These are phyloP conservation scores for Saccharomycopsis guyanensis DNA, from an alignment of 805 yeast genomes.

Conservation along the genomic window DNA sequence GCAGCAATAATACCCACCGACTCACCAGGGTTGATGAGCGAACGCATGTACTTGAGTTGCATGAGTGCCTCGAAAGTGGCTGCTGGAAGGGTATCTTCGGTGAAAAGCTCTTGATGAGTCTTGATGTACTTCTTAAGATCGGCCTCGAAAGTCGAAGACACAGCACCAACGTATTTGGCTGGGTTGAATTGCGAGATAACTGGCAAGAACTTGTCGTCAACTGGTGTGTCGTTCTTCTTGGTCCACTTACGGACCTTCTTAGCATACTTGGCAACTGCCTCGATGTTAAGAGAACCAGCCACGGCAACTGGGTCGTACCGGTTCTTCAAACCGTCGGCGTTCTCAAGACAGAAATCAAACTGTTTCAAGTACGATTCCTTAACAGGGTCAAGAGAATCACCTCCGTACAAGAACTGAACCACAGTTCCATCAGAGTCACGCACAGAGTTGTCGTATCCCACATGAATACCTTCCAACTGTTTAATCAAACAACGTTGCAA, in stretches of 20 bases:
- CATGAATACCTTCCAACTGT: constrained; percentile 95
- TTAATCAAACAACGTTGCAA: constrained; percentile 97
- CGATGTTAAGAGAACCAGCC: constrained; percentile 72
- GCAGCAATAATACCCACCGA: constrained; percentile 98
- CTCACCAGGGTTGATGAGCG: constrained; percentile 93
- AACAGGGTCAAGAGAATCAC: constrained; percentile 91
- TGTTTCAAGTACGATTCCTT: constrained; percentile 91
- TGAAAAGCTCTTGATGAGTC: constrained; percentile 45
- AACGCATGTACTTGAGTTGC: constrained; percentile 98
- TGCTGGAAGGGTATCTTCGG: constrained; percentile 23
- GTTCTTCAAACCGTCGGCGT: constrained; percentile 76
- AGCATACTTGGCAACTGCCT: constrained; percentile 67
- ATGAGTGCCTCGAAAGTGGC: constrained; percentile 91
- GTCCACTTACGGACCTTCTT: constrained; percentile 73
- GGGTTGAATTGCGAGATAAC: constrained; percentile 82
- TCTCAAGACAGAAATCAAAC: constrained; percentile 87
- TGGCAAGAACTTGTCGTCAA: constrained; percentile 76
- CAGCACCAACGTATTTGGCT: constrained; percentile 84
- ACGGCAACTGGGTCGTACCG: constrained; percentile 80
- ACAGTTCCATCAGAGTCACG: constrained; percentile 93
- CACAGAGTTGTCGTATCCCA: constrained; percentile 88
- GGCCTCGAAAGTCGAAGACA: constrained; percentile 80
- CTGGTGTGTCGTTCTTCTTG: constrained; percentile 29
- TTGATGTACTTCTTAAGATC: constrained; percentile 67
- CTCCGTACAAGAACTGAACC: constrained; percentile 94